Evolutionary conservation across 2,329 filamentous ascomycete species (phyloP).

Genomic region (Neurospora crassa): DNA sequence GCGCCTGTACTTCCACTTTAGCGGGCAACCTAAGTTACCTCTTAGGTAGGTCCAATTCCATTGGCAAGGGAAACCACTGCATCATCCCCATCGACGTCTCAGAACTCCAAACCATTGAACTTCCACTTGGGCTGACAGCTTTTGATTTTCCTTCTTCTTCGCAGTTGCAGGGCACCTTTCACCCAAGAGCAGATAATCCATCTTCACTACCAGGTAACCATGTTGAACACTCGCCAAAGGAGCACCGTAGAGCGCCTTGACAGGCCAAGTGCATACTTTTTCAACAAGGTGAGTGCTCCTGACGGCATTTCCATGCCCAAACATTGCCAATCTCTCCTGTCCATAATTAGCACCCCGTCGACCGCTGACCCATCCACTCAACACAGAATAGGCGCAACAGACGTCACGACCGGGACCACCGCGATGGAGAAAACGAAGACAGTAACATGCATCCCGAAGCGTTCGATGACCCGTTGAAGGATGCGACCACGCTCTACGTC

Average conservation of each 20-base stretch:
- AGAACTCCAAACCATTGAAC: background rate
- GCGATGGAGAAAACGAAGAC: constrained; percentile 46
- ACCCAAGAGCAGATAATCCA: background rate
- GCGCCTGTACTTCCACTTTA: background rate
- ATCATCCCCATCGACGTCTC: background rate
- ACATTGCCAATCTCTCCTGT: background rate
- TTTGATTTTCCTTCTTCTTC: constrained; percentile 3
- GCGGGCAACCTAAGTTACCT: background rate
- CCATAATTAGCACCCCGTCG: constrained; percentile 5
- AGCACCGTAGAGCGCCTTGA: constrained; percentile 87
- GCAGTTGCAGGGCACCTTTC: background rate
- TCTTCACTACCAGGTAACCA: background rate
- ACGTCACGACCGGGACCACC: constrained; percentile 44
- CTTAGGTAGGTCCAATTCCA: background rate
- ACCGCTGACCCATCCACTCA: background rate
- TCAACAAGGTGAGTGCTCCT: constrained; percentile 55
- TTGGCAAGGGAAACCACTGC: background rate
- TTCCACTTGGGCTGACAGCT: constrained; percentile 1
- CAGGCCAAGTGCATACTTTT: constrained; percentile 88
- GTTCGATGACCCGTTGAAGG: constrained; percentile 65
- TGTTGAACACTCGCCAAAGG: constrained; percentile 29
- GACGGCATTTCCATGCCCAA: constrained; percentile 2
- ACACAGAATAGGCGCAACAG: constrained; percentile 63
- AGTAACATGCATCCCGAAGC: constrained; percentile 40
- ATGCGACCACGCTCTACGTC: constrained; percentile 93